A percentile compares a stretch with the other conserved stretches of the same genome.
Evolutionary conservation across 345 rosid species (phyloP).

Genomic region (Brassica juncea): DNA sequence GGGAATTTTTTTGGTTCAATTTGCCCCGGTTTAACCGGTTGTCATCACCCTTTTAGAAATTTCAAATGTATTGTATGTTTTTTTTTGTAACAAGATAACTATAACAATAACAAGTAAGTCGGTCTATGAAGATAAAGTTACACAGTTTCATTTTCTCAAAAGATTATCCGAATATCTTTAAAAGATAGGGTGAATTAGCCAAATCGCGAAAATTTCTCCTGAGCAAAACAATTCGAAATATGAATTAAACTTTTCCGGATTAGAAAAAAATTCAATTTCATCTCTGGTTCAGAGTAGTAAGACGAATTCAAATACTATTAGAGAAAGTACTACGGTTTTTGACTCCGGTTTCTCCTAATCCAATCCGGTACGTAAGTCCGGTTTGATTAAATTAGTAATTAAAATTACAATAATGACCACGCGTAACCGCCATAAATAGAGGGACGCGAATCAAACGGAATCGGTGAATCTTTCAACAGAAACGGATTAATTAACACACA

Average conservation of each 20-base stretch:
- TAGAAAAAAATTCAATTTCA: background rate
- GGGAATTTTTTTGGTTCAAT: background rate
- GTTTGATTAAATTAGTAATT: background rate
- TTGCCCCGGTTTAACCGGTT: background rate
- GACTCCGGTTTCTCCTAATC: background rate
- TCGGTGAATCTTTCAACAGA: conserved; percentile 18
- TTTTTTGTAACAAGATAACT: background rate
- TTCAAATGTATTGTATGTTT: background rate
- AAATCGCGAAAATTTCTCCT: background rate
- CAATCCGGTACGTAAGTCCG: background rate
- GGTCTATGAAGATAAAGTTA: background rate
- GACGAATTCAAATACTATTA: background rate
- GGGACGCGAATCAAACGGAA: conserved; percentile 29
- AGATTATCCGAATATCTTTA: background rate
- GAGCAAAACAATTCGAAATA: background rate
- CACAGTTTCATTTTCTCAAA: background rate
- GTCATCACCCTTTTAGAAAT: background rate
- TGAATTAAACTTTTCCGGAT: background rate
- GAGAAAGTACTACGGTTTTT: background rate
- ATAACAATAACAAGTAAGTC: background rate
- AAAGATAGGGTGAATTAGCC: background rate
- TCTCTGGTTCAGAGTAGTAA: background rate
- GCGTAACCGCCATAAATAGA: conserved; percentile 26
- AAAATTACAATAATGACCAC: background rate
- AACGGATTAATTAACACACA: conserved; percentile 5